A percentile compares a stretch with the other conserved stretches of the same genome.
Conservation (phyloP, 2,329 filamentous ascomycete genomes). For the Colletotrichum limetticola region DNA sequence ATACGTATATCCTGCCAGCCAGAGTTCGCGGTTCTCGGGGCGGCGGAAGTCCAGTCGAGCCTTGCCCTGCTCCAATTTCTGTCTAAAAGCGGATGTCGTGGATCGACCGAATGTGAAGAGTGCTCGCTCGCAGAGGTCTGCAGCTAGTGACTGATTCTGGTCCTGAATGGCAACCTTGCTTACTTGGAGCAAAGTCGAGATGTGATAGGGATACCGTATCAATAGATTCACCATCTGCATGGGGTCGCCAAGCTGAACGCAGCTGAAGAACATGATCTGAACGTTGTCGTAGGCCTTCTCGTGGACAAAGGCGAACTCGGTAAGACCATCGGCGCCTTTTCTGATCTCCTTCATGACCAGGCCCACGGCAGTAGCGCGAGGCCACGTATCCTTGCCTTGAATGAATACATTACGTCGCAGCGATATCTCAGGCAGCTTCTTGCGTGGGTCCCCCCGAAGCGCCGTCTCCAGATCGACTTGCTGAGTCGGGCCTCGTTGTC, state of each 20-base stretch:
- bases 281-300: conserved; percentile 77
- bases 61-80: conserved; percentile 79
- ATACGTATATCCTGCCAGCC: conserved; percentile 90
- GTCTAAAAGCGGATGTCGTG: conserved; percentile 83
- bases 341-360: conserved; percentile 78
- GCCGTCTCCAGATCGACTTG: conserved; percentile 69
- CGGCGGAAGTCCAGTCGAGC: conserved; percentile 84
- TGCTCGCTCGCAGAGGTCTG: conserved; percentile 89
- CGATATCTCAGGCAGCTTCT: conserved; percentile 76
- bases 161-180: conserved; percentile 93
- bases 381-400: conserved; percentile 90
- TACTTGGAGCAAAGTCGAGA: conserved; percentile 92
- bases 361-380: conserved; percentile 80
- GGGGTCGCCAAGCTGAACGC: conserved; percentile 86
- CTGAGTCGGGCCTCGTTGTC: conserved; percentile 51
- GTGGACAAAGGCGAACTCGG: conserved; percentile 83
- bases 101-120: conserved; percentile 94
- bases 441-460: conserved; percentile 65
- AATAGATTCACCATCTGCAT: conserved; percentile 84
- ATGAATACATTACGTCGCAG: conserved; percentile 85
- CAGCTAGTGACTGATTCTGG: conserved; percentile 84
- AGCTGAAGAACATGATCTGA: conserved; percentile 80
- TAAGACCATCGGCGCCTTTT: conserved; percentile 60
- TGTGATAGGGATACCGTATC: conserved; percentile 75
- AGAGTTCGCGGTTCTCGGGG: conserved; percentile 92